A percentile compares a stretch with the other conserved stretches of the same genome.
Conservation (phyloP, 768 basidiomycete species). For the Coprinopsis strossmayeri region DNA sequence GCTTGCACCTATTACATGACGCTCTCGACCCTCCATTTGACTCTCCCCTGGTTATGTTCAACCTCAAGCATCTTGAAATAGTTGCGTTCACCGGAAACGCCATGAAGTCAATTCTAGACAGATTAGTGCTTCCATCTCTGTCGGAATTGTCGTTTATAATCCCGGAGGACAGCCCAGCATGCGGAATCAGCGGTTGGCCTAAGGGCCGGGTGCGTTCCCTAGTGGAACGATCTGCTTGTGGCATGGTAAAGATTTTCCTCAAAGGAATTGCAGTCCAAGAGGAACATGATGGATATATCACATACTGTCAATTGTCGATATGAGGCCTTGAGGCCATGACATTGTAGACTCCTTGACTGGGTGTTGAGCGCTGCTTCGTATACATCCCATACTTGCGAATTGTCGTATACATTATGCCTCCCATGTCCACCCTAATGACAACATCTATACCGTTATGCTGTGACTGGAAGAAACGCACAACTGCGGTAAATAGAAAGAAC, state of each 20-base stretch:
- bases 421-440: no score
- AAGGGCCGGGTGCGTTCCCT: conserved; percentile 13
- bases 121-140: conserved; percentile 18
- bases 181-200: conserved; percentile 17
- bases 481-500: no score
- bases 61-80: conserved; percentile 15
- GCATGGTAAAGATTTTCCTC: not conserved
- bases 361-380: no score
- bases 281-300: not conserved
- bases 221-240: conserved; percentile 15
- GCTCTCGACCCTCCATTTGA: conserved; percentile 3
- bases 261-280: not conserved
- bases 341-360: no score
- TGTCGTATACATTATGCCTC: no score
- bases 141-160: conserved; percentile 16
- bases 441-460: no score
- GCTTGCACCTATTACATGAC: conserved; percentile 17
- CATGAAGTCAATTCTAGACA: conserved; percentile 16
- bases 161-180: conserved; percentile 17
- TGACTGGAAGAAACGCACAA: no score
- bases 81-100: conserved; percentile 16
- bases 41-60: conserved; percentile 11
- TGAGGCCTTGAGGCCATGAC: not conserved
- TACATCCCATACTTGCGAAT: no score
- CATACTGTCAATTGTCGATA: not conserved